Conservation (phyloP, 176 grass and related monocot genomes). For the Stipa capillata region DNA sequence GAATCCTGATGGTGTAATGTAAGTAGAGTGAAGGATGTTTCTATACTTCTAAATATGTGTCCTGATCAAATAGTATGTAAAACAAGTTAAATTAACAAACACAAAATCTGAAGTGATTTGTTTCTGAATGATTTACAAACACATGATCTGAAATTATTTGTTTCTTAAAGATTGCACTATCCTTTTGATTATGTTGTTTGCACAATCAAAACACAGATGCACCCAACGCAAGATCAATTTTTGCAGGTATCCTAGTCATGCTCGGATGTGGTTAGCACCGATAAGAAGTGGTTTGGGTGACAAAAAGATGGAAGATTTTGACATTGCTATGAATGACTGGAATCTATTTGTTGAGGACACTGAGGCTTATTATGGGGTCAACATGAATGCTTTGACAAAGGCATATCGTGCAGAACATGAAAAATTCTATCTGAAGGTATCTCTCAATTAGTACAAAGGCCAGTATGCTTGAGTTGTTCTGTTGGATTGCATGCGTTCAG, state of each 20-base stretch:
- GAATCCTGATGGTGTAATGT: conserved; percentile 95
- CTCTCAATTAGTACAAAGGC: not conserved
- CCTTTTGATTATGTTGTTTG: not conserved
- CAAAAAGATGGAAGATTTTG: conserved; percentile 77
- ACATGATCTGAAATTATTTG: not conserved
- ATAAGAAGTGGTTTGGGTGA: conserved; percentile 68
- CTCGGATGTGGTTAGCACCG: conserved; percentile 88
- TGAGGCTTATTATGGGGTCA: conserved; percentile 76
- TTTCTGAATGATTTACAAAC: not conserved
- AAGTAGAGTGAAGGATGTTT: not conserved
- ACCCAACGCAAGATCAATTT: not conserved
- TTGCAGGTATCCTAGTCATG: conserved; percentile 97
- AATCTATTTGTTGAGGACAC: conserved; percentile 65
- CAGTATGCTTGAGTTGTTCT: not conserved
- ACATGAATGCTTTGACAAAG: conserved; percentile 94
- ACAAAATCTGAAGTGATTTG: not conserved
- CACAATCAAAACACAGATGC: not conserved
- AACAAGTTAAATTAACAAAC: not conserved
- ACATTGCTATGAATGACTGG: conserved; percentile 81
- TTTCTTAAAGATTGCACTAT: not conserved
- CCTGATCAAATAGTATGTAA: not conserved
- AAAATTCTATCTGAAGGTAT: conserved; percentile 95
- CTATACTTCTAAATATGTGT: not conserved
- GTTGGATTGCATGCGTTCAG: not conserved
- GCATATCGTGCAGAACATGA: conserved; percentile 71